Evolutionary conservation across 2,329 filamentous ascomycete species (phyloP).

Genomic region (Paecilomyces sp.): DNA sequence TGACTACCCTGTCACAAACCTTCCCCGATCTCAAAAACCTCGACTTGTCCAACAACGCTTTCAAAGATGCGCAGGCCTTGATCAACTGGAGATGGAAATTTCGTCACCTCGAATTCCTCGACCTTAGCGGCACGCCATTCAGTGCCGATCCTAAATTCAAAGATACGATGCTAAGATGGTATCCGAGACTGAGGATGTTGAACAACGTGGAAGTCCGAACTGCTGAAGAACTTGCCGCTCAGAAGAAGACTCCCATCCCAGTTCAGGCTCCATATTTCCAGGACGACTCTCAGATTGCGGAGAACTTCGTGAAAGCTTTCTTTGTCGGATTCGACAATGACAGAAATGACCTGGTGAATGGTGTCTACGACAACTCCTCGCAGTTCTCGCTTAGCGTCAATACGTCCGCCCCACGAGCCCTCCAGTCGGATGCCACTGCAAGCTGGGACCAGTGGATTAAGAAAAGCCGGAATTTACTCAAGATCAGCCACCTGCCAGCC

Average conservation of each 20-base stretch:
- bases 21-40: conserved; percentile 84
- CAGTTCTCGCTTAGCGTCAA: conserved; percentile 72
- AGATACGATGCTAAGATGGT: conserved; percentile 69
- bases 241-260: conserved; percentile 52
- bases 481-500: conserved; percentile 54
- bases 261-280: conserved; percentile 62
- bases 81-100: conserved; percentile 75
- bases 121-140: conserved; percentile 71
- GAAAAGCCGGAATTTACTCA: conserved; percentile 69
- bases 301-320: conserved; percentile 68
- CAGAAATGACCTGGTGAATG: conserved; percentile 53
- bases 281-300: conserved; percentile 67
- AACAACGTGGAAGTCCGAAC: conserved; percentile 70
- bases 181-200: conserved; percentile 69
- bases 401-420: conserved; percentile 47
- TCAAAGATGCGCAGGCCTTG: conserved; percentile 61
- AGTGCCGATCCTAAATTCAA: conserved; percentile 56
- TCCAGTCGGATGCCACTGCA: conserved; percentile 38
- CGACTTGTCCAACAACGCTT: conserved; percentile 77
- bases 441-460: conserved; percentile 69
- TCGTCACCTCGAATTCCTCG: conserved; percentile 68
- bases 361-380: conserved; percentile 69
- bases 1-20: conserved; percentile 68
- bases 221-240: conserved; percentile 59
- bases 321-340: conserved; percentile 68